Evolutionary conservation across 352 stramenopile genomes (phyloP).

Genomic region (Pythium chondricola): DNA sequence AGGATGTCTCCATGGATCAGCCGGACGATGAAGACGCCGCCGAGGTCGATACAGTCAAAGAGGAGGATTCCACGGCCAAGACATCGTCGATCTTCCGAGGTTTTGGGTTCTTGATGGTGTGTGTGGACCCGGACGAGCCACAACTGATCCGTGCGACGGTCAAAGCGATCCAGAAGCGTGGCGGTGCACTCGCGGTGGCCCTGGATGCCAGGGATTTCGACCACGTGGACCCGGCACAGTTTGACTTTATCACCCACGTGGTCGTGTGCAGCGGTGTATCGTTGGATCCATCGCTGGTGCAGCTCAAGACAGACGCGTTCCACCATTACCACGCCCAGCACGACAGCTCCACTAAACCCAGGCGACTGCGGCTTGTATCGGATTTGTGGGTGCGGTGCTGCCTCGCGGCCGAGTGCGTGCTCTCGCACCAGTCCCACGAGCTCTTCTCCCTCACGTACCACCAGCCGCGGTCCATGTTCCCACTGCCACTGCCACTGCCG

Average conservation of each 20-base stretch:
- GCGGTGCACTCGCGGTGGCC: slow-evolving; percentile 36
- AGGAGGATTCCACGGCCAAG: not conserved
- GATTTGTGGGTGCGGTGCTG: slow-evolving; percentile 75
- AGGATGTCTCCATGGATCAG: slow-evolving; percentile 2
- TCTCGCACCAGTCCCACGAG: slow-evolving; percentile 47
- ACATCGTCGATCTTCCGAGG: slow-evolving; percentile 29
- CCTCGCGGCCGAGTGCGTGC: slow-evolving; percentile 32
- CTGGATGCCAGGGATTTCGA: slow-evolving; percentile 43
- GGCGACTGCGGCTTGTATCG: slow-evolving; percentile 30
- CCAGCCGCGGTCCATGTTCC: slow-evolving; percentile 39
- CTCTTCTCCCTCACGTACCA: slow-evolving; percentile 35
- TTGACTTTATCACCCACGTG: slow-evolving; percentile 59
- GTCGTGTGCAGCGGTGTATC: slow-evolving; percentile 51
- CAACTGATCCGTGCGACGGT: slow-evolving; percentile 34
- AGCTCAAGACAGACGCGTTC: slow-evolving; percentile 6
- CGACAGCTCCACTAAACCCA: slow-evolving; percentile 8
- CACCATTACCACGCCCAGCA: slow-evolving; percentile 1
- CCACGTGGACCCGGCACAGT: slow-evolving; percentile 39
- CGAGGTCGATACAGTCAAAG: not conserved
- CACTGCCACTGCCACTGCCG: slow-evolving; percentile 29
- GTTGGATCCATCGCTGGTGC: slow-evolving; percentile 9
- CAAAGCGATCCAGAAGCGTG: slow-evolving; percentile 24
- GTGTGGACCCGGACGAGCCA: slow-evolving; percentile 36
- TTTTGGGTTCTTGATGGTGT: slow-evolving; percentile 58
- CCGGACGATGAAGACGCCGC: not conserved